Conservation (phyloP, 768 basidiomycete genomes). For the Xerocomellus amylosporus region DNA sequence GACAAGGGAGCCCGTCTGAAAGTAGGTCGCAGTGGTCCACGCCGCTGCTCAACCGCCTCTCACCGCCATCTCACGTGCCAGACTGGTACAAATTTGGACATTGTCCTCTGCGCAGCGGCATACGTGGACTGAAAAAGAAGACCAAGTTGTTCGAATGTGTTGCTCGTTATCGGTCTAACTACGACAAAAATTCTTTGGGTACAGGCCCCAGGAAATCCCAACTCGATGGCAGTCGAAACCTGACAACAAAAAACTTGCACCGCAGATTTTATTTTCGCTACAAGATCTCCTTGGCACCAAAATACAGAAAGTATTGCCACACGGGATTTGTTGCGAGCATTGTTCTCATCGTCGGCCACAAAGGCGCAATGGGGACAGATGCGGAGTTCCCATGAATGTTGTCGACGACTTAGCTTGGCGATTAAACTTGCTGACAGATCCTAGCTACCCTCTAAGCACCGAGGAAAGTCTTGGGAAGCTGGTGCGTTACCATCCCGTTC, state of each 20-base stretch:
- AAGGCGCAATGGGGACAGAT: not conserved
- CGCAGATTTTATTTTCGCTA: not conserved
- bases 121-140: not conserved
- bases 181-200: not conserved
- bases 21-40: conserved; percentile 6
- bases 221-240: not conserved
- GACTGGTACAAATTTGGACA: conserved; percentile 13
- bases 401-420: not conserved
- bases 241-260: no score
- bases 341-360: no score
- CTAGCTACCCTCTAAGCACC: no score
- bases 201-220: not conserved
- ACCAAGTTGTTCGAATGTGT: not conserved
- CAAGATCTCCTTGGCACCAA: not conserved
- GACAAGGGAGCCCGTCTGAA: conserved; percentile 5
- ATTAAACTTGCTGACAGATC: no score
- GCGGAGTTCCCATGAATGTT: not conserved
- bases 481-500: no score
- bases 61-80: conserved; percentile 19
- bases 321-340: no score
- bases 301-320: no score
- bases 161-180: not conserved
- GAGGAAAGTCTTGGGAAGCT: no score
- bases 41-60: not conserved
- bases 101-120: not conserved